Conservation (phyloP, 2,329 filamentous ascomycete genomes). For the Ophiosphaerella narmari region DNA sequence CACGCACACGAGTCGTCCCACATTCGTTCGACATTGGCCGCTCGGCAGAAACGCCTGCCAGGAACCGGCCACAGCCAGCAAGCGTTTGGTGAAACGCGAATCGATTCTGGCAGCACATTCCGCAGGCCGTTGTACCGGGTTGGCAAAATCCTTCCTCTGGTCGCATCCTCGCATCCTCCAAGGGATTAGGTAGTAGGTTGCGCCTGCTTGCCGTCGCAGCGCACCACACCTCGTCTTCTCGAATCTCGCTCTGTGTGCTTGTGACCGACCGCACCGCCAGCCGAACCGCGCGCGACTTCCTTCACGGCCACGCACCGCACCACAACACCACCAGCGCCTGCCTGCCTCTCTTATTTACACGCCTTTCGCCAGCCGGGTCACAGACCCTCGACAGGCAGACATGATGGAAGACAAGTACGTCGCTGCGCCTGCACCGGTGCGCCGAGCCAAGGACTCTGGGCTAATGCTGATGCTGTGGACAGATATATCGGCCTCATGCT, state of each 20-base stretch:
- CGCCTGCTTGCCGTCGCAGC: not conserved
- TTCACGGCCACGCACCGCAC: not conserved
- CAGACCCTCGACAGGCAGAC: conserved; percentile 17
- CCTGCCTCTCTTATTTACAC: not conserved
- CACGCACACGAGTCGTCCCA: not conserved
- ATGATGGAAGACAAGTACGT: conserved; percentile 51
- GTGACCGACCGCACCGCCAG: not conserved
- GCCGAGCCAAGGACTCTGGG: not conserved
- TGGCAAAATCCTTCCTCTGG: too few species aligned
- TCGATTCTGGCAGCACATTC: conserved; percentile 18
- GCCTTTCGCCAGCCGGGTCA: conserved; percentile 1
- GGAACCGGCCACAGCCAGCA: conserved; percentile 9
- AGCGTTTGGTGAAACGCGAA: conserved; percentile 45
- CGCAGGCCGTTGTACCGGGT: not conserved
- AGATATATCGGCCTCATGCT: conserved; percentile 49
- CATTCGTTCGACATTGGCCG: conserved; percentile 13
- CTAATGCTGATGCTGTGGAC: conserved; percentile 38
- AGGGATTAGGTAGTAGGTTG: not conserved
- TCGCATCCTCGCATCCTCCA: not conserved
- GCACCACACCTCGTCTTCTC: not conserved
- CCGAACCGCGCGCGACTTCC: not conserved
- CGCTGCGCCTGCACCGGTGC: conserved; percentile 18
- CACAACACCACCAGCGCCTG: not conserved
- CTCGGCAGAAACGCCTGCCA: conserved; percentile 7
- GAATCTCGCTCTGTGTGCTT: too few species aligned